Evolutionary conservation across 768 basidiomycete species (phyloP), one percentile per base, ranked within the genome.

Genomic region (Xerocomellus intermedius): DNA sequence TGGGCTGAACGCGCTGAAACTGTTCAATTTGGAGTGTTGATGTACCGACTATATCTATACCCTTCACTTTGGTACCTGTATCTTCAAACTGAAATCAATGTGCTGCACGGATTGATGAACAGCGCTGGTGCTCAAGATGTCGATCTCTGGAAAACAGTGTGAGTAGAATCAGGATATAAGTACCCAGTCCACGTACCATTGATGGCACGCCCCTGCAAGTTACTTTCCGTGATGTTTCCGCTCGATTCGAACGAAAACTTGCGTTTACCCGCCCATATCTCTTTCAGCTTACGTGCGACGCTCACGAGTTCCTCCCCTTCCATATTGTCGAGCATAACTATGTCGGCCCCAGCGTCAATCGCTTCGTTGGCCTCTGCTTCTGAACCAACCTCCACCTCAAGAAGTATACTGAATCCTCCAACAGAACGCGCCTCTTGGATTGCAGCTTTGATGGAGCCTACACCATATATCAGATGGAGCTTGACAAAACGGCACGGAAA

Each of bases 21-120:
- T 95, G 56, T 93, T 94, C 67, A 76, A 79, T 59, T 64, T 89
- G 52, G 52, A 61, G 21, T 52, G 42, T 38, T 67, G 59, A 69
- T 53, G 19, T 61, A 67, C 33, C 12, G 28, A 30, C 49, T 26
- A 43, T 38, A 38, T 44, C 8, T 57, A 50, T 54, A 41, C 24
- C 45, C 41, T 52, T 66, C 65, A 68, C 60, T 77, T 77, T 10
- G 82, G 80, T 61, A 80, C 80, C 73, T 95, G 94, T 57, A 98
- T 87, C 81, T 98, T 98, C 64, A 99, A 79, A 65, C 94, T 97
- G 71, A 95, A 99, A 70, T 98, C 97, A 58, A 98, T 86, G 66
- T 97, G 94, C 61, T 84, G 91, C 24, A 91, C 92, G 2, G 90
- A 91, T 71, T 98, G 92, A 62, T 95, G 94, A 24, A 94, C 90